Evolutionary conservation across 2,329 filamentous ascomycete species (phyloP), one percentile per base, ranked within the genome.

Genomic region (Ophiocordyceps robertsii): DNA sequence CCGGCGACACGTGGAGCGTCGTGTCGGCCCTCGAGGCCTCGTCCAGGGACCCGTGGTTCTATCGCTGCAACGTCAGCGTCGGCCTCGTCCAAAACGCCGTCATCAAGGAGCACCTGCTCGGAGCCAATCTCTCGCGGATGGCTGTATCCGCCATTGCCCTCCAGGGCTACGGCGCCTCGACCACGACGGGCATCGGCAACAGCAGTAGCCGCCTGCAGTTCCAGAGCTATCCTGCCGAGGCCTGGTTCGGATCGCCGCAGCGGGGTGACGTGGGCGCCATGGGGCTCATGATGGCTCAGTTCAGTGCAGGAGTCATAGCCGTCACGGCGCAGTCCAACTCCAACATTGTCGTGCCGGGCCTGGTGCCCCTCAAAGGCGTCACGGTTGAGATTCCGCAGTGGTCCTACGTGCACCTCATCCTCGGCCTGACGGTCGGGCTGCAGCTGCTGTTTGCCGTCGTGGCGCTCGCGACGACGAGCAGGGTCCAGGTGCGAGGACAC

Each of bases 221-320:
- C 37, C 64, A 67, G 47, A 61, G 59, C 10, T 70, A 69, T 40
- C 67, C 68, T 0, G 54, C 58, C 24, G 62, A 66, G 40, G 60
- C 61, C 1, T 44, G 54, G 5, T 67, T 61, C 40, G 68, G 67
- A 2, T 32, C 36, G 0, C 52, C 59, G 3, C 41, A 50, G 12
- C 43, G 53, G 12, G 68, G 68, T 2, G 47, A 50, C 21, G 35
- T 37, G 0, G 29, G 51, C 0, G 43, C 41, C 0, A 65, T 74
- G 53, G 68, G 60, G 4, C 51, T 50, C 9, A 41, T 55, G 6
- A 54, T 68, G 14, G 51, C 61, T 1, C 47, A 55, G 1, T 70
- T 63, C 41, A 52, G 61, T 3, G 51, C 60, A 0, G 64, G 63
- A 2, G 59, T 62, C 7, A 45, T 66, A 1, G 58, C 55, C 36